Base-by-base conservation (phyloP, 306 rosid species). In the Dryas octopetala region DNA sequence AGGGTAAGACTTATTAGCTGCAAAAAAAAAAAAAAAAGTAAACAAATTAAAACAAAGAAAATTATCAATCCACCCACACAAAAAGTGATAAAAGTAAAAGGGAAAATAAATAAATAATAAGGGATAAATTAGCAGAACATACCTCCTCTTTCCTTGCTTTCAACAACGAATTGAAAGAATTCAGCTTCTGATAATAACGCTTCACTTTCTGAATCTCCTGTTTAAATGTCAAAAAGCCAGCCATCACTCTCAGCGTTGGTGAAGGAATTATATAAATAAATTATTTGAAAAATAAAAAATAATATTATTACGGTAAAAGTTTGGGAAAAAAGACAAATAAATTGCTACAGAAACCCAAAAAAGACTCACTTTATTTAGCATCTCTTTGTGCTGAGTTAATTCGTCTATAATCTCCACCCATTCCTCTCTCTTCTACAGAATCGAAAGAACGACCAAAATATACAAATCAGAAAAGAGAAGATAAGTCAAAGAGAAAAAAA, bases 131-230 rank as follows among this genome's bases (percentile, higher is more conserved):
- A 46, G 41, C 10, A 51, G 16, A 62, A 74, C 41, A 49, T 19
- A 88, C 97, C 93, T 81, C 77, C 9, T 74, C 64, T 48, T 71
- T 79, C 63, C 54, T 86, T 6, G 85, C 83, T 71, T 85, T 84
- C 79, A 88, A 44, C 78, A 65, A 74, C 65, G 54, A 68, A 81
- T 87, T 88, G 28, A 26, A 58, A 19, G 82, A 67, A 38, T 71
- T 67, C 57, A 85, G 51, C 17, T 67, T 57, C 5, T 71, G 75
- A 15, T 40, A 57, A 52, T 76, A 46, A 49, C 64, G 44, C 55
- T 77, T 66, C 64, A 83, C 89, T 50, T 70, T 82, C 61, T 83
- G 74, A 11, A 88, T 0, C 62, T 90, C 89, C 92, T 92, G 86
- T 45, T 60, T 12, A 26, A 23, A 40, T 52, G 45, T 41, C 41